Evolutionary conservation across 495 filamentous ascomycete species (phyloP), one percentile per base, ranked within the genome.

Genomic region (Neurospora sp.): DNA sequence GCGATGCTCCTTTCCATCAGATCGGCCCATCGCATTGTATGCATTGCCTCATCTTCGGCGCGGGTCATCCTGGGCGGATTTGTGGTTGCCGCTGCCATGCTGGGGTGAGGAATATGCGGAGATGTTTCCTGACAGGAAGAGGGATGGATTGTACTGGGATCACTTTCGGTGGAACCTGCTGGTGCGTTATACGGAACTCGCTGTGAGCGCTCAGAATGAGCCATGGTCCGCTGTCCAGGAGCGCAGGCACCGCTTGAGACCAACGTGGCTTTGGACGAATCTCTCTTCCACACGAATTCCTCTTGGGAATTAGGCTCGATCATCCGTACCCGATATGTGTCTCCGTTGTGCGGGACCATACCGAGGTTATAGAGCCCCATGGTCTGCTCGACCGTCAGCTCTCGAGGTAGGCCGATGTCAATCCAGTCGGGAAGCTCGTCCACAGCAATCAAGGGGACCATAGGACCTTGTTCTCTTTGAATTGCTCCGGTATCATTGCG

Each of bases 371-470:
- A 71, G 69, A 86, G 80, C 13, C 79, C 79, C 7, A 78, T 75
- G 9, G 81, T 83, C 70, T 84, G 77, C 72, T 83, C 81, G 4
- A 79, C 43, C 0, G 77, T 73, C 37, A 86, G 76, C 71, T 82
- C 74, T 7, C 85, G 81, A 21, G 83, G 84, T 6, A 82, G 74
- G 15, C 80, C 81, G 24, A 86, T 72, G 19, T 84, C 74, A 15
- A 85, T 71, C 76, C 79, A 81, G 7, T 77, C 78, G 1, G 84
- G 85, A 0, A 88, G 82, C 74, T 86, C 81, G 72, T 85, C 85
- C 13, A 83, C 77, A 0, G 84, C 78, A 28, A 87, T 78, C 24
- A 86, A 81, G 0, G 84, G 85, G 15, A 86, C 83, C 37, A 84
- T 78, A 24, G 80, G 76, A 0, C 81, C 75, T 9, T 78, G 80